Evolutionary conservation across 192 early-diverging fungal genomes (phyloP).

Genomic region (Coemansia sp.): DNA sequence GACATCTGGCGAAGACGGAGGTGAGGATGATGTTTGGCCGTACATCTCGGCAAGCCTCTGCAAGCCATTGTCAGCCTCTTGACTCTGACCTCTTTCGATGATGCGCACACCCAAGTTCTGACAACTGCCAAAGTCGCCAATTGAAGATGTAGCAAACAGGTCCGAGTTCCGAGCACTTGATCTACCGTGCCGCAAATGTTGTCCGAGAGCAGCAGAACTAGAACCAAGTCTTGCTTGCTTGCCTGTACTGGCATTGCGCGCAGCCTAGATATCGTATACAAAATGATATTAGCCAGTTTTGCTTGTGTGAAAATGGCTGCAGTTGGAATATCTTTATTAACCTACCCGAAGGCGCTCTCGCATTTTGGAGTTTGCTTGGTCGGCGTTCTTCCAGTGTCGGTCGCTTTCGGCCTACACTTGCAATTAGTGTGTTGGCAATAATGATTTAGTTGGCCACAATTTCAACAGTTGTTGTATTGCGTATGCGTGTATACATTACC

Average conservation of each 20-base stretch:
- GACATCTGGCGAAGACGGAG: background rate
- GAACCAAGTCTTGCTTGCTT: background rate
- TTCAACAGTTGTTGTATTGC: background rate
- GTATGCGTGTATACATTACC: background rate
- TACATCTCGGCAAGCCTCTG: background rate
- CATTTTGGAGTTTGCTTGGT: conserved; percentile 66
- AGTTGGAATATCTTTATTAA: conserved; percentile 41
- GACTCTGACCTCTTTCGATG: background rate
- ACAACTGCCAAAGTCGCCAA: conserved; percentile 1
- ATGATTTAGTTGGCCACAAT: background rate
- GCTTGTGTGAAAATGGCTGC: conserved; percentile 51
- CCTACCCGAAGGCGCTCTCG: conserved; percentile 67
- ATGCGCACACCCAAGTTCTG: conserved; percentile 12
- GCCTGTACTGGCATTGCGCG: background rate
- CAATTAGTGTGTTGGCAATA: background rate
- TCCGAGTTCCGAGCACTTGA: background rate
- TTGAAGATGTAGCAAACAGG: conserved; percentile 22
- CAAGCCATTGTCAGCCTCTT: background rate
- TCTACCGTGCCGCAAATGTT: conserved; percentile 9
- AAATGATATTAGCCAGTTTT: conserved; percentile 25
- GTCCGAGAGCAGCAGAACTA: background rate
- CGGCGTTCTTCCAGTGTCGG: conserved; percentile 78
- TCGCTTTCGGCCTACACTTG: conserved; percentile 63
- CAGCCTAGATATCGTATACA: conserved; percentile 55
- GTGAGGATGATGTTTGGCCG: background rate